These are phyloP conservation scores for Aspergillus sp. DNA, from an alignment of 2,329 filamentous ascomycete genomes.

Conservation along the genomic window DNA sequence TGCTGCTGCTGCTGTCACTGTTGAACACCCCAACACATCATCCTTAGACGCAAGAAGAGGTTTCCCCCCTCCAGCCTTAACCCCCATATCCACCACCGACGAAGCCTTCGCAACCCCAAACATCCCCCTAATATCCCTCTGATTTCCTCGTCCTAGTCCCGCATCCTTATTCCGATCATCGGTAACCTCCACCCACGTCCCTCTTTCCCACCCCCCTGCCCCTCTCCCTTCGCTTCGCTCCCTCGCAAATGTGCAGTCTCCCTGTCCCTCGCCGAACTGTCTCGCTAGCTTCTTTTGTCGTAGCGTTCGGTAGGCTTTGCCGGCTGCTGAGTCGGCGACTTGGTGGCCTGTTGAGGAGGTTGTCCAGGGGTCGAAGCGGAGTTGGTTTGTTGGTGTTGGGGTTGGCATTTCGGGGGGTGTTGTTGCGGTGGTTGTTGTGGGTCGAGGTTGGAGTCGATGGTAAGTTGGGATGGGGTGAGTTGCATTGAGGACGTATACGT, in stretches of 20 bases:
- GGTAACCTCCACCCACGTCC: background rate
- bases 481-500: too few species aligned
- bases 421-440: too few species aligned
- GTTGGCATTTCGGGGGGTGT: too few species aligned
- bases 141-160: conserved; percentile 12
- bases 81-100: too few species aligned
- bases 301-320: conserved; percentile 65
- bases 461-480: too few species aligned
- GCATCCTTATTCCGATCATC: too few species aligned
- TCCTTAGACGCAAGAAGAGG: too few species aligned
- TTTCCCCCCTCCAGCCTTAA: too few species aligned
- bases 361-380: conserved; percentile 53
- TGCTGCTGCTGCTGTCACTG: too few species aligned
- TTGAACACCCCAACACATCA: too few species aligned
- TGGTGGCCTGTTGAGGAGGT: conserved; percentile 77
- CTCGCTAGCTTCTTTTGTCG: conserved; percentile 66
- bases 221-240: too few species aligned
- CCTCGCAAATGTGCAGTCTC: background rate
- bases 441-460: too few species aligned
- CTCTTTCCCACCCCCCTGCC: conserved; percentile 43
- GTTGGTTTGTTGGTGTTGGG: conserved; percentile 23
- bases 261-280: conserved; percentile 54
- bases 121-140: conserved; percentile 44
- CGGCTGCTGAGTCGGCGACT: conserved; percentile 65
- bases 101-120: conserved; percentile 13